phyloP scores from a whole-genome alignment of 768 basidiomycete species.

The Lactarius akahatsu region DNA sequence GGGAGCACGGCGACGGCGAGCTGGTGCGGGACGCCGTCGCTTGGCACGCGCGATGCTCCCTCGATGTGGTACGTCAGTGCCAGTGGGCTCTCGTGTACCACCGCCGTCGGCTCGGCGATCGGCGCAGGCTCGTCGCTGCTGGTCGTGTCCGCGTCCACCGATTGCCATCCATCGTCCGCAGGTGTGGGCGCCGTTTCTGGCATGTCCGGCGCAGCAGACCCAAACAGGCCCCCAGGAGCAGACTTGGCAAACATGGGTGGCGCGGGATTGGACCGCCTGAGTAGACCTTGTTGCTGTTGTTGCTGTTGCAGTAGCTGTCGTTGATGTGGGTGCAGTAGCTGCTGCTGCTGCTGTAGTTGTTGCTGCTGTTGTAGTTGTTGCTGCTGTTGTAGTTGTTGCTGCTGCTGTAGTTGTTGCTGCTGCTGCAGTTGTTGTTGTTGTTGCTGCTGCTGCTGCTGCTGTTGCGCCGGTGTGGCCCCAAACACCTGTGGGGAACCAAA shows the following conservation, averaged over 20 bases:
- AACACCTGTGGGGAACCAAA: neutral
- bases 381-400: no score
- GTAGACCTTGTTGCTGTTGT: neutral
- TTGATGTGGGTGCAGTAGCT: no score
- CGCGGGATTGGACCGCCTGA: neutral
- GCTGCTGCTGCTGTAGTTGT: no score
- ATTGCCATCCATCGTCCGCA: constrained; percentile 1
- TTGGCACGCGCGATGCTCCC: constrained; percentile 50
- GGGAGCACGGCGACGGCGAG: constrained; percentile 51
- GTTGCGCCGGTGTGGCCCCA: neutral
- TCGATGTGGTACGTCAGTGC: constrained; percentile 52
- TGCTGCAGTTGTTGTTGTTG: no score
- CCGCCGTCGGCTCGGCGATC: constrained; percentile 41
- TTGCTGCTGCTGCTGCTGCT: no score
- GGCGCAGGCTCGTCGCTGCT: neutral
- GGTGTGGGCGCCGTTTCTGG: no score
- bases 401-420: no score
- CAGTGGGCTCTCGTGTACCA: constrained; percentile 54
- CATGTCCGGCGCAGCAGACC: neutral
- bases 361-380: no score
- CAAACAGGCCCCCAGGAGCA: constrained; percentile 26
- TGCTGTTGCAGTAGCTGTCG: neutral
- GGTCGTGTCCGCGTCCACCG: neutral
- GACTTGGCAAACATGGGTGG: neutral
- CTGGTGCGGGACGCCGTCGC: constrained; percentile 54